phyloP scores from a whole-genome alignment of 1,139 yeast genomes.

The Candida gigantensis region DNA sequence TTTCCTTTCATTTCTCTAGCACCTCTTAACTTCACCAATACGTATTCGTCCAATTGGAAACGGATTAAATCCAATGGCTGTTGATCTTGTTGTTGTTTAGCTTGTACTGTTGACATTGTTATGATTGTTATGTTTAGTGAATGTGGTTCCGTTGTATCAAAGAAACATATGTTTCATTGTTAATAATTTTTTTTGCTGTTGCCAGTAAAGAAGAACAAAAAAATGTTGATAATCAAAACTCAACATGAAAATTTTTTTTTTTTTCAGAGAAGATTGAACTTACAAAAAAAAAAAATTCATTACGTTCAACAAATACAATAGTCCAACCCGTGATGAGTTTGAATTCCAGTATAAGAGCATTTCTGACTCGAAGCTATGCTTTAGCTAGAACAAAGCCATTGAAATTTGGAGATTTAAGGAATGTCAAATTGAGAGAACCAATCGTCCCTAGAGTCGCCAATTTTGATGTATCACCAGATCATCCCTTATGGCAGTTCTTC shows the following conservation, averaged over 20 bases:
- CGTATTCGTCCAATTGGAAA: slow-evolving; percentile 82
- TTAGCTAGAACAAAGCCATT: slow-evolving; percentile 10
- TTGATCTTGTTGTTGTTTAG: slow-evolving; percentile 38
- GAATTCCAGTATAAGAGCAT: slow-evolving; percentile 17
- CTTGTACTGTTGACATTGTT: slow-evolving; percentile 35
- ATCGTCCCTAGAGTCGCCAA: slow-evolving; percentile 79
- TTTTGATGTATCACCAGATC: slow-evolving; percentile 75
- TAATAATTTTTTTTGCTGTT: no score
- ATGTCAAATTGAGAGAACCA: slow-evolving; percentile 68
- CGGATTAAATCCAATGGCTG: slow-evolving; percentile 87
- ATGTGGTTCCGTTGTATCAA: background rate
- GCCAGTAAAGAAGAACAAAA: background rate
- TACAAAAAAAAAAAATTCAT: no score
- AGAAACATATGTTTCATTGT: no score
- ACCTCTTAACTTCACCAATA: slow-evolving; percentile 91
- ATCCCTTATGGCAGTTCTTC: slow-evolving; percentile 96
- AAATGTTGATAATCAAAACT: background rate
- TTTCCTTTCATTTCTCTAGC: slow-evolving; percentile 90
- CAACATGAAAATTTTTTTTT: background rate
- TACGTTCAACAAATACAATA: no score
- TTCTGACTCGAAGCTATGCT: slow-evolving; percentile 19
- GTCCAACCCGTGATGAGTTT: slow-evolving; percentile 13
- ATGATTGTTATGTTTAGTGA: no score
- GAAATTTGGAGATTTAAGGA: slow-evolving; percentile 17
- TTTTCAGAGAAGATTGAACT: no score